Evolutionary conservation across 768 basidiomycete species (phyloP), one percentile per base, ranked within the genome.

Genomic region (Hygrophoropsis aurantiaca): DNA sequence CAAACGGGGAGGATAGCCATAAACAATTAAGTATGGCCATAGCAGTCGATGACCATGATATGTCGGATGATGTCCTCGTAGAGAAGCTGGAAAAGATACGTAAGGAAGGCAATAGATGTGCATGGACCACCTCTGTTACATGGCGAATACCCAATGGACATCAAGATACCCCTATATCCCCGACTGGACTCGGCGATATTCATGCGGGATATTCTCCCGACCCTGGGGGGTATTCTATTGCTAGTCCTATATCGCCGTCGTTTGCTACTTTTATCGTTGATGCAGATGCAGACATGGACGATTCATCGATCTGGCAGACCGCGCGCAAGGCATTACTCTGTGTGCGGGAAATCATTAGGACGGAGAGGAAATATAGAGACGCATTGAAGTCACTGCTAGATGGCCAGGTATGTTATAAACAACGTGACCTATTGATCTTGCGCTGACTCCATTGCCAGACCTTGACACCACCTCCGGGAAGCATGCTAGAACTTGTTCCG

Each of bases 401-500:
- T 18, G 67, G 68, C 8, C 66, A 68, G 54, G 73, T 69, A 41
- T 41, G 67, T 50, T 30, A 21, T 48, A 9, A 33, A n/a, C n/a
- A n/a, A n/a, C n/a, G n/a, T n/a, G n/a, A n/a, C n/a, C n/a, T n/a
- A n/a, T n/a, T n/a, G n/a, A n/a, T n/a, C n/a, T n/a, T n/a, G n/a
- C n/a, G n/a, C n/a, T n/a, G n/a, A 2, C 36, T 37, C 15, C 16
- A 51, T 66, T 34, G 54, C 59, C n/a, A 72, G 67, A 50, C 71
- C 35, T 23, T 63, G 7, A 60, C 73, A 6, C 68, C 73, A 1
- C 78, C 81, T 18, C 77, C 83, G 7, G 64, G 77, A 15, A 65
- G 76, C 11, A 77, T 86, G 71, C 57, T 74, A 18, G 58, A 70
- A 9, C 76, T 85, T 52, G 65, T 81, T 11, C 77, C 71, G 15